A percentile compares a stretch with the other conserved stretches of the same genome.
Evolutionary conservation across 768 basidiomycete genomes (phyloP).

Genomic region (Amanita jacksonii): DNA sequence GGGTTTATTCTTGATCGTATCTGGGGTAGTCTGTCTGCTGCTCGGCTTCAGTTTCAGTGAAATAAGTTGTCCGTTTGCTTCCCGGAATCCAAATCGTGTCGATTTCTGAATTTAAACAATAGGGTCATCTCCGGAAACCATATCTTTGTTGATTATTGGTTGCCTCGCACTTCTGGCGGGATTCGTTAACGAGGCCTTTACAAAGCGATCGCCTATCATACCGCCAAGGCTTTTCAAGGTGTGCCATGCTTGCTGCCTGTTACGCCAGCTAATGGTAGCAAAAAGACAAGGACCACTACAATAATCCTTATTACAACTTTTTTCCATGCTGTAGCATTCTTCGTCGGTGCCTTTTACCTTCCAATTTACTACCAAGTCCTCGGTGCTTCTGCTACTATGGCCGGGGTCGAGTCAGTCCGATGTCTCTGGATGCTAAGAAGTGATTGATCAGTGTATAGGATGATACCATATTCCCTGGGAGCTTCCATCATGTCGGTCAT

Average conservation of each 20-base stretch:
- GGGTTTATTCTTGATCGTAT: slow-evolving; percentile 53
- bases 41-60: slow-evolving; percentile 70
- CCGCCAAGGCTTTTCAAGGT: slow-evolving; percentile 71
- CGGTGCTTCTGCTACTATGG: slow-evolving; percentile 61
- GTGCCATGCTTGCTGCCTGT: too few species aligned
- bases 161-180: slow-evolving; percentile 39
- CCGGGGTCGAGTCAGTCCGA: slow-evolving; percentile 51
- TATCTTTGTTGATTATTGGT: slow-evolving; percentile 54
- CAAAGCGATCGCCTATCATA: slow-evolving; percentile 58
- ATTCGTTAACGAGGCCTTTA: slow-evolving; percentile 49
- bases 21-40: slow-evolving; percentile 57
- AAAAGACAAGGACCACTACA: slow-evolving; percentile 62
- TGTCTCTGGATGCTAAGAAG: not conserved
- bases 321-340: slow-evolving; percentile 58
- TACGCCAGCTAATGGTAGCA: too few species aligned
- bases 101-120: slow-evolving; percentile 1
- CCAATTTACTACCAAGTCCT: slow-evolving; percentile 75
- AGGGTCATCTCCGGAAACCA: slow-evolving; percentile 56
- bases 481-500: slow-evolving; percentile 41
- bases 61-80: slow-evolving; percentile 41
- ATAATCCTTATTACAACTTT: slow-evolving; percentile 49
- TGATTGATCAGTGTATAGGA: slow-evolving; percentile 29
- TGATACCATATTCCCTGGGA: slow-evolving; percentile 68
- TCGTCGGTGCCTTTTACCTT: slow-evolving; percentile 55
- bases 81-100: not conserved